phyloP scores from a whole-genome alignment of 2,329 filamentous ascomycete genomes.

The Knufia fluminis region DNA sequence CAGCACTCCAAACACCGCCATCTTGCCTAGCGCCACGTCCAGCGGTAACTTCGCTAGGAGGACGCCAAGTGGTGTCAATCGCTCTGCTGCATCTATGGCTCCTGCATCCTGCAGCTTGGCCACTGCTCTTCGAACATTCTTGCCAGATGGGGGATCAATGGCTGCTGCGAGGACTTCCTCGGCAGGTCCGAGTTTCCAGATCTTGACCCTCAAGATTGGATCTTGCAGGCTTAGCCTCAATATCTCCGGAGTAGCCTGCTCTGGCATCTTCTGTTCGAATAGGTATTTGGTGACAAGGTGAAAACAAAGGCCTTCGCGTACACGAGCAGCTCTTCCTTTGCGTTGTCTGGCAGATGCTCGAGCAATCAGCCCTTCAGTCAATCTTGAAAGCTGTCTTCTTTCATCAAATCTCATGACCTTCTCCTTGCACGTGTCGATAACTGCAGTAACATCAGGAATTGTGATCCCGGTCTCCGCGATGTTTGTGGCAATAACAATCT shows the following conservation, averaged over 20 bases:
- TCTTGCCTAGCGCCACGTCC: slow-evolving; percentile 89
- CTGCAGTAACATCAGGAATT: slow-evolving; percentile 93
- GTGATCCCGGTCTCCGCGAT: slow-evolving; percentile 98
- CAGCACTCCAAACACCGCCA: slow-evolving; percentile 75
- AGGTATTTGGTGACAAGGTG: slow-evolving; percentile 88
- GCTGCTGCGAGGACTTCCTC: slow-evolving; percentile 82
- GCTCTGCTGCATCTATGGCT: slow-evolving; percentile 70
- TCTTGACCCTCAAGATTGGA: slow-evolving; percentile 90
- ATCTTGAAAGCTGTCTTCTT: slow-evolving; percentile 74
- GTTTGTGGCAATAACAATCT: slow-evolving; percentile 94
- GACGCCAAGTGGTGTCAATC: slow-evolving; percentile 74
- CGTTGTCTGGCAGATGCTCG: slow-evolving; percentile 92
- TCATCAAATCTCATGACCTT: slow-evolving; percentile 73
- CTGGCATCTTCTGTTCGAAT: slow-evolving; percentile 62
- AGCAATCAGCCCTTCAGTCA: slow-evolving; percentile 93
- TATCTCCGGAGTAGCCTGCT: slow-evolving; percentile 95
- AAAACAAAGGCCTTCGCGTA: slow-evolving; percentile 90
- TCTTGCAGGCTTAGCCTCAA: slow-evolving; percentile 88
- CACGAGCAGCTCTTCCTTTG: slow-evolving; percentile 84
- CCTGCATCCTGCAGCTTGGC: slow-evolving; percentile 90
- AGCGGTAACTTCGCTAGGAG: slow-evolving; percentile 83
- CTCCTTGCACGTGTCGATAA: slow-evolving; percentile 93
- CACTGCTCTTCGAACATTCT: slow-evolving; percentile 86
- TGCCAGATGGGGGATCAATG: slow-evolving; percentile 78
- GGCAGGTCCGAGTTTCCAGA: slow-evolving; percentile 89